Conservation (phyloP, 108 stramenopile species). For the Discostella pseudostelligera region DNA sequence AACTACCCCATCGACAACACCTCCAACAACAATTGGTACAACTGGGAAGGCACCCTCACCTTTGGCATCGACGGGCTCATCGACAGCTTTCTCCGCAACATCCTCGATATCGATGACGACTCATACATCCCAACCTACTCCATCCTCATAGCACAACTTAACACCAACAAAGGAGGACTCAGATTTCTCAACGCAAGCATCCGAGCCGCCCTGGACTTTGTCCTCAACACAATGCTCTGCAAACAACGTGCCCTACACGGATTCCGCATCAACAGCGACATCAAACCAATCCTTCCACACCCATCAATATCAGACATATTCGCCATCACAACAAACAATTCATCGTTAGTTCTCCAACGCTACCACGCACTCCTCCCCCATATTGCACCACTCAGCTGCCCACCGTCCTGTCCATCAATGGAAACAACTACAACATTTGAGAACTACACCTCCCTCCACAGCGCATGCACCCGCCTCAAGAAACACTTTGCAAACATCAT, state of each 20-base stretch:
- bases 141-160: conserved; percentile 1
- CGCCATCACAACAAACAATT: no score
- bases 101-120: background rate
- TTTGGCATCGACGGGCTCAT: background rate
- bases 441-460: background rate
- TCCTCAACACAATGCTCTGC: background rate
- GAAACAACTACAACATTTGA: background rate
- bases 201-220: background rate
- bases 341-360: no score
- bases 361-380: background rate
- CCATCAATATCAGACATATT: no score
- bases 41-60: conserved; percentile 11
- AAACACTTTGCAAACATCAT: background rate
- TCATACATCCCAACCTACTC: background rate
- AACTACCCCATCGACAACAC: conserved; percentile 6
- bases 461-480: background rate
- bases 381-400: background rate
- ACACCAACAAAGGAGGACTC: background rate
- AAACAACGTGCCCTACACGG: background rate
- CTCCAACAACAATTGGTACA: conserved; percentile 6
- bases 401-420: background rate
- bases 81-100: background rate
- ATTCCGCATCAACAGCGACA: background rate
- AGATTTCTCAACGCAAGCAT: background rate
- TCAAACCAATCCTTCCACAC: background rate